Conservation (phyloP, 441 rosid genomes). For the Arabidopsis lyrata region DNA sequence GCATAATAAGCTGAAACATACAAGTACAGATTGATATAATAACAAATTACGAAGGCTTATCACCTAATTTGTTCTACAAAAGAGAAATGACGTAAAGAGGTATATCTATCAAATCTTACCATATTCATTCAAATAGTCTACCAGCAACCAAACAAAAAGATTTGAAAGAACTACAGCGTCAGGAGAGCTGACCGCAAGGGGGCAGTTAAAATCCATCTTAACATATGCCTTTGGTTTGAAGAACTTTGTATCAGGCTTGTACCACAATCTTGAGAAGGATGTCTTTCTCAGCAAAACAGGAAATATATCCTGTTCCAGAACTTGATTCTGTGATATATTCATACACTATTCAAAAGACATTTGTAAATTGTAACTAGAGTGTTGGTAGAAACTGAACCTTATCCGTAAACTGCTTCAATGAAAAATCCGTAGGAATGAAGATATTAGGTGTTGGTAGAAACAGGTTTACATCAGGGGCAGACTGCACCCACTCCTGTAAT, state of each 20-base stretch:
- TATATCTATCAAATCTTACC: constrained; percentile 54
- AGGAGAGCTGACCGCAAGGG: constrained; percentile 71
- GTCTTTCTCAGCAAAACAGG: constrained; percentile 79
- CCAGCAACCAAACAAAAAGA: constrained; percentile 68
- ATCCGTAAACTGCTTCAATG: constrained; percentile 60
- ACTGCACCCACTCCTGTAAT: constrained; percentile 73
- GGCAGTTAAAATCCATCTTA: constrained; percentile 79
- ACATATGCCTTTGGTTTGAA: constrained; percentile 80
- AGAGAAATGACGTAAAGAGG: neutral
- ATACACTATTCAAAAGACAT: neutral
- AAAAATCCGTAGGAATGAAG: constrained; percentile 82
- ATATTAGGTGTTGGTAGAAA: constrained; percentile 73
- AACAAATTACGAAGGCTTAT: neutral
- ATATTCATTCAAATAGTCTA: constrained; percentile 92
- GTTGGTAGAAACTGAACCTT: constrained; percentile 55
- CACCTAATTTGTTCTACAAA: neutral
- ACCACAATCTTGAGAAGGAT: constrained; percentile 76
- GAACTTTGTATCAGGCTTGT: constrained; percentile 88
- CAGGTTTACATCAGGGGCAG: constrained; percentile 69
- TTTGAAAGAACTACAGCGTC: constrained; percentile 70
- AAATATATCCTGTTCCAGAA: constrained; percentile 45
- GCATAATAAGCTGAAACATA: constrained; percentile 68
- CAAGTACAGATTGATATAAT: neutral
- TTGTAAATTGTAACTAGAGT: constrained; percentile 15
- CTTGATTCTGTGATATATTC: neutral